A percentile compares a stretch with the other conserved stretches of the same genome.
Conservation (phyloP, 441 rosid species). For the Erodium trifolium region DNA sequence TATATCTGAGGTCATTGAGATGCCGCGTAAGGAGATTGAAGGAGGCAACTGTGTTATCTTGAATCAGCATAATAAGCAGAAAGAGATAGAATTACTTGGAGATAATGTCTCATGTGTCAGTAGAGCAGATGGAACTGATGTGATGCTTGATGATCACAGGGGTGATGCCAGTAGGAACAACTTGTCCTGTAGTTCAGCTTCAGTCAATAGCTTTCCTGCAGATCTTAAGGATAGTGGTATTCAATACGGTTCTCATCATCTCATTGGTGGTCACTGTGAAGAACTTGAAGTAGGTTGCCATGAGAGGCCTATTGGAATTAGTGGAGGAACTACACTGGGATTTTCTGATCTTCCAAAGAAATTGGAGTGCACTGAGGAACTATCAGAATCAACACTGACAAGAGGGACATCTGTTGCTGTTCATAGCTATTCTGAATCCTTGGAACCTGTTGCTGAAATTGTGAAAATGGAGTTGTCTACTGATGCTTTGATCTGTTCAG, state of each 20-base stretch:
- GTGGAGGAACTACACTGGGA: slow-evolving; percentile 15
- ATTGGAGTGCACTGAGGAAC: slow-evolving; percentile 23
- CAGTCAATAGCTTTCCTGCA: slow-evolving; percentile 17
- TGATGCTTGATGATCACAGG: slow-evolving; percentile 13
- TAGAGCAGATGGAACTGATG: slow-evolving; percentile 13
- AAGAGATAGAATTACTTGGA: slow-evolving; percentile 18
- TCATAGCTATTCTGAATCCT: slow-evolving; percentile 11
- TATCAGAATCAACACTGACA: slow-evolving; percentile 22
- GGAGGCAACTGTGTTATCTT: slow-evolving; percentile 2
- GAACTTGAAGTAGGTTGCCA: slow-evolving; percentile 11
- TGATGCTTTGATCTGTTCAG: slow-evolving; percentile 13
- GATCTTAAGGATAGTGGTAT: slow-evolving; percentile 14
- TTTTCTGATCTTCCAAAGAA: slow-evolving; percentile 20
- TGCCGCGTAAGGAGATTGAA: slow-evolving; percentile 1
- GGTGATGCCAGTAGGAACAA: slow-evolving; percentile 17
- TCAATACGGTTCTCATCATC: slow-evolving; percentile 14
- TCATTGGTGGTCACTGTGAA: slow-evolving; percentile 16
- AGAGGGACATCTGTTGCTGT: slow-evolving; percentile 8
- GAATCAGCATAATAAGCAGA: slow-evolving; percentile 14
- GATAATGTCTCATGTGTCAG: slow-evolving; percentile 27
- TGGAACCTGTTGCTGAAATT: slow-evolving; percentile 16
- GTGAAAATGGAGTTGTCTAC: slow-evolving; percentile 10
- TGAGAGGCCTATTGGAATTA: slow-evolving; percentile 12
- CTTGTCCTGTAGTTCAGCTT: slow-evolving; percentile 18
- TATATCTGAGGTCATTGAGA: slow-evolving; percentile 12